phyloP scores from a whole-genome alignment of 495 filamentous ascomycete species.

The Stereocaulon alpinum region DNA sequence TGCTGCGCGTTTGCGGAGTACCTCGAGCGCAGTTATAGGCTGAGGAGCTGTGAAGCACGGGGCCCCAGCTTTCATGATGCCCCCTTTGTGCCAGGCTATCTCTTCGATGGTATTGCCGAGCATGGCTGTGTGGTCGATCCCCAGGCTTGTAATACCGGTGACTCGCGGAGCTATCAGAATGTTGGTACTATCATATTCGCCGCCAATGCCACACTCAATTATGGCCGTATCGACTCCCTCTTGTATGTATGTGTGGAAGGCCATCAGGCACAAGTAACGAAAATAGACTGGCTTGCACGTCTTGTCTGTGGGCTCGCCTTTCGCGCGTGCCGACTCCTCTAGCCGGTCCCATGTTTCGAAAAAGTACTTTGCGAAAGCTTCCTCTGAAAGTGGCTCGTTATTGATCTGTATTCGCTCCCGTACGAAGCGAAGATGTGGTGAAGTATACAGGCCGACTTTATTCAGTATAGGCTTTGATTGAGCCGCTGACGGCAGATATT shows the following conservation, averaged over 20 bases:
- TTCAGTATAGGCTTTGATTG: conserved; percentile 32
- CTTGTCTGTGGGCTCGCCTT: conserved; percentile 38
- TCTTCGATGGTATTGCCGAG: conserved; percentile 77
- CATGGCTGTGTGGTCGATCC: conserved; percentile 77
- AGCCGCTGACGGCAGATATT: conserved; percentile 38
- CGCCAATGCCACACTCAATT: conserved; percentile 89
- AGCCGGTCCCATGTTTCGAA: conserved; percentile 82
- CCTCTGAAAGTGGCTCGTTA: conserved; percentile 61
- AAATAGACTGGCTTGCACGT: conserved; percentile 71
- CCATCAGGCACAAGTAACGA: conserved; percentile 81
- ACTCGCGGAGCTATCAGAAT: conserved; percentile 66
- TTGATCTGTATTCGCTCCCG: conserved; percentile 83
- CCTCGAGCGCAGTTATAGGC: conserved; percentile 49
- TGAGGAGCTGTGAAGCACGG: conserved; percentile 71
- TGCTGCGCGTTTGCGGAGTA: conserved; percentile 58
- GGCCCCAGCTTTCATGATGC: conserved; percentile 69
- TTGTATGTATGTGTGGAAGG: conserved; percentile 72
- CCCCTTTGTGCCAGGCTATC: conserved; percentile 96
- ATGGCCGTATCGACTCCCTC: conserved; percentile 75
- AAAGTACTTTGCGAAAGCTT: conserved; percentile 72
- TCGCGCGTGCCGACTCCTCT: conserved; percentile 38
- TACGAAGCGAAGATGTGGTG: conserved; percentile 78
- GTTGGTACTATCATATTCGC: conserved; percentile 90
- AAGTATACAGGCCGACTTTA: conserved; percentile 77
- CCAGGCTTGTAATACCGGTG: conserved; percentile 70